Evolutionary conservation across 176 grass and related monocot species (phyloP).

Genomic region (Panicum miliaceum): DNA sequence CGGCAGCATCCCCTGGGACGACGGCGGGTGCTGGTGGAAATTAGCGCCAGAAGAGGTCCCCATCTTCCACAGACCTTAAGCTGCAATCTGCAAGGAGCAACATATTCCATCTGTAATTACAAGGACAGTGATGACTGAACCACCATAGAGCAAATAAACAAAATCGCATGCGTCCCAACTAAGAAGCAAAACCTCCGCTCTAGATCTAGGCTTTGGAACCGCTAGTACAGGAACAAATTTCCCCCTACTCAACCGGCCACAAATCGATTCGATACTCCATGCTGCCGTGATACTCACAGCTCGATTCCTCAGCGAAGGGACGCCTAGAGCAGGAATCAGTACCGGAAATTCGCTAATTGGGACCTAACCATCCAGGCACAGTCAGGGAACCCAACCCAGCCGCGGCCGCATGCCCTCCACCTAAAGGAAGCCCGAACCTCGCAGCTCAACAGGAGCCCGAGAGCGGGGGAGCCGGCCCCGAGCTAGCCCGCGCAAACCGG

Average conservation of each 20-base stretch:
- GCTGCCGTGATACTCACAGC: not conserved
- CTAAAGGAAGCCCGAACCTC: not conserved
- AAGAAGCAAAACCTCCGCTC: not conserved
- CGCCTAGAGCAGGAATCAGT: not conserved
- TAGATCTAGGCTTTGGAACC: not conserved
- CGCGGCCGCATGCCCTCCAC: not conserved
- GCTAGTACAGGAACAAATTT: not conserved
- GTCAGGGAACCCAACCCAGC: not conserved
- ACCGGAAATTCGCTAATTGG: not conserved
- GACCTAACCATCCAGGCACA: not conserved
- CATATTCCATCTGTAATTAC: not conserved
- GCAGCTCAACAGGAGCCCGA: conserved; percentile 9
- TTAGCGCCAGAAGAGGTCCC: conserved; percentile 79
- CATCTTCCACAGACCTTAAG: conserved; percentile 47
- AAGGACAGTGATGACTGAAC: not conserved
- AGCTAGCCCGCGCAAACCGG: not conserved
- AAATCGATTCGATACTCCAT: not conserved
- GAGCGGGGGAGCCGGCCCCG: not conserved
- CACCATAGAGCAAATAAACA: not conserved
- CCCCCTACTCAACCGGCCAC: not conserved
- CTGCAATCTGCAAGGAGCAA: conserved; percentile 12
- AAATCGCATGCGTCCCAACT: not conserved
- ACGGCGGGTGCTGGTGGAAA: conserved; percentile 65
- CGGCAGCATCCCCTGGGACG: conserved; percentile 59
- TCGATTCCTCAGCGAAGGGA: not conserved